phyloP scores from a whole-genome alignment of 257 asterid genomes.

The Knoxia roxburghii region DNA sequence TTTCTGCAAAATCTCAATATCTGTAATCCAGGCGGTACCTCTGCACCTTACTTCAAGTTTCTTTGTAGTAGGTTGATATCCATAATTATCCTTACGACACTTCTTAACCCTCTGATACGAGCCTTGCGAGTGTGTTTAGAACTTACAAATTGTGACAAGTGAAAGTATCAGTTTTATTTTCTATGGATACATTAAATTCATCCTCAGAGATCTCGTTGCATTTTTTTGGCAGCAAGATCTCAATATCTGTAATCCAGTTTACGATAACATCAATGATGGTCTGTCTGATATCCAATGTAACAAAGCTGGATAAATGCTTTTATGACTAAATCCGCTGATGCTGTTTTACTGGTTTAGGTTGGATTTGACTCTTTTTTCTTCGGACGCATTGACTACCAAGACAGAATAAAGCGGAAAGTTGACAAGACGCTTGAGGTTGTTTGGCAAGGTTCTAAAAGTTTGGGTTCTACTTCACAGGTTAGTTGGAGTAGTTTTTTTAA shows the following conservation, averaged over 20 bases:
- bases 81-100: background rate
- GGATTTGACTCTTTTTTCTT: conserved; percentile 95
- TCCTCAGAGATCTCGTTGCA: background rate
- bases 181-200: too few species aligned
- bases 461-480: conserved; percentile 87
- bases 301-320: background rate
- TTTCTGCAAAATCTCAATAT: background rate
- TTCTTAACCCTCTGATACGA: background rate
- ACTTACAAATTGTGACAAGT: background rate
- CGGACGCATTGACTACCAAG: conserved; percentile 98
- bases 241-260: background rate
- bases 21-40: conserved; percentile 33
- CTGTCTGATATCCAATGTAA: background rate
- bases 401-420: conserved; percentile 65
- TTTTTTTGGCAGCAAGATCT: background rate
- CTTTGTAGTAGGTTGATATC: background rate
- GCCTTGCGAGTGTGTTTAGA: background rate
- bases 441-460: conserved; percentile 84
- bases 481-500: background rate
- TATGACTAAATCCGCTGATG: background rate
- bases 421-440: conserved; percentile 90
- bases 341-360: conserved; percentile 47
- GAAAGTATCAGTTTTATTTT: background rate
- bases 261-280: background rate
- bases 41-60: background rate